Percentiles rank a stretch among this genome's conserved stretches.
Evolutionary conservation across 2,329 filamentous ascomycete genomes (phyloP).

Genomic region (Aureobasidium sp.): DNA sequence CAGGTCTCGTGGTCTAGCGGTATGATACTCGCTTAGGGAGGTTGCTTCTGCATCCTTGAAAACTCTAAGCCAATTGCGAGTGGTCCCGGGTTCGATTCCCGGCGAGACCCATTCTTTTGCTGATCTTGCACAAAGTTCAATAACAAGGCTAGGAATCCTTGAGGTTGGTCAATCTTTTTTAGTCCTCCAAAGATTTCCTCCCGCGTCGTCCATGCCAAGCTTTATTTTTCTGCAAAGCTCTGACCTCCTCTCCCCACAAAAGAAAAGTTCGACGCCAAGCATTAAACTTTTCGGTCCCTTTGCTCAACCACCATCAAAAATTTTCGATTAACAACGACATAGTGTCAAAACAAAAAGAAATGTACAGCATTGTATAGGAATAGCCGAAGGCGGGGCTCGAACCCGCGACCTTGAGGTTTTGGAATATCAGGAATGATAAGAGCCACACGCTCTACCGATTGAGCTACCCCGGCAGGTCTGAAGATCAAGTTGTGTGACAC

Average conservation of each 20-base stretch:
- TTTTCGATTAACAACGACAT: neutral
- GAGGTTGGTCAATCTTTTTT: too few species aligned
- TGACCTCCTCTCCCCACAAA: neutral
- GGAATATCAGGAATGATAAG: slow-evolving; percentile 27
- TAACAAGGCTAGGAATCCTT: too few species aligned
- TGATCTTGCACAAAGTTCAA: too few species aligned
- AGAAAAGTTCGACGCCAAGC: neutral
- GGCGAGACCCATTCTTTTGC: slow-evolving; percentile 12
- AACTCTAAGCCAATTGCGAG: slow-evolving; percentile 13
- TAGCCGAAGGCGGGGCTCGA: slow-evolving; percentile 25
- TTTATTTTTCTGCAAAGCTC: neutral
- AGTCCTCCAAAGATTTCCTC: neutral
- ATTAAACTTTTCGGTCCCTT: neutral
- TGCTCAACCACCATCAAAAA: neutral
- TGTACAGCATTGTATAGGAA: slow-evolving; percentile 19
- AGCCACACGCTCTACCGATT: slow-evolving; percentile 44
- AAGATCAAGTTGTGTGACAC: slow-evolving; percentile 4
- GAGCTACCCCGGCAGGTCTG: slow-evolving; percentile 37
- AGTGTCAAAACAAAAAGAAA: neutral
- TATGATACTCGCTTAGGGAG: slow-evolving; percentile 16
- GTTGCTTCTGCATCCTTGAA: neutral
- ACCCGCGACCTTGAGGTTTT: slow-evolving; percentile 24
- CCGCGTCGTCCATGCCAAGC: neutral
- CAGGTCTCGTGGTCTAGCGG: slow-evolving; percentile 12
- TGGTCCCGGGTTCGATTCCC: slow-evolving; percentile 19